Conservation (phyloP, 768 basidiomycete genomes). For the Mycena galericulata region DNA sequence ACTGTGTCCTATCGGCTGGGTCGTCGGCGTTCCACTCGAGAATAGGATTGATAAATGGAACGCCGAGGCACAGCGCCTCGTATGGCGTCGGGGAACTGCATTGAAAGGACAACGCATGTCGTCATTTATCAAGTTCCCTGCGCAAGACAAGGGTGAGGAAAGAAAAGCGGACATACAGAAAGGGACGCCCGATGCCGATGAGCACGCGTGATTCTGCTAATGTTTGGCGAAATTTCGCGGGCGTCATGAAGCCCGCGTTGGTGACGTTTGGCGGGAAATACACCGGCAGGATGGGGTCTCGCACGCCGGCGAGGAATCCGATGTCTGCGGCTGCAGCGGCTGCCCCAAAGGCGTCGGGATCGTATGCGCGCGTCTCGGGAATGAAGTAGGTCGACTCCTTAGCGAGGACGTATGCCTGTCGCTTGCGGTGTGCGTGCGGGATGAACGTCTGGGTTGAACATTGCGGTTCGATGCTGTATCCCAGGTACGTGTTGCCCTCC, state of each 20-base stretch:
- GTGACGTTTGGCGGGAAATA: slow-evolving; percentile 12
- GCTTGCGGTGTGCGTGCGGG: slow-evolving; percentile 39
- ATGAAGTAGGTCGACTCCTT: slow-evolving; percentile 11
- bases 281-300: not conserved
- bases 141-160: no score
- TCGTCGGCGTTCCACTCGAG: slow-evolving; percentile 41
- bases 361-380: not conserved
- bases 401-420: slow-evolving; percentile 17
- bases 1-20: slow-evolving; percentile 41
- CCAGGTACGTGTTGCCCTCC: slow-evolving; percentile 25
- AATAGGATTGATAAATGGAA: slow-evolving; percentile 52
- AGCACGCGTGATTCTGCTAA: slow-evolving; percentile 17
- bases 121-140: no score
- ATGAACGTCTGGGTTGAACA: slow-evolving; percentile 38
- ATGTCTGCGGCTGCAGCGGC: slow-evolving; percentile 5
- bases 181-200: slow-evolving; percentile 4
- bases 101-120: not conserved
- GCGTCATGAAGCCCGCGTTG: slow-evolving; percentile 15
- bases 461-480: slow-evolving; percentile 39
- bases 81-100: slow-evolving; percentile 41
- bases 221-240: not conserved
- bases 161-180: not conserved
- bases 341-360: slow-evolving; percentile 13
- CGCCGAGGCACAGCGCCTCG: slow-evolving; percentile 48
- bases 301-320: slow-evolving; percentile 11